Evolutionary conservation across 768 basidiomycete species (phyloP).

Genomic region (Tricholoma flavovirens): DNA sequence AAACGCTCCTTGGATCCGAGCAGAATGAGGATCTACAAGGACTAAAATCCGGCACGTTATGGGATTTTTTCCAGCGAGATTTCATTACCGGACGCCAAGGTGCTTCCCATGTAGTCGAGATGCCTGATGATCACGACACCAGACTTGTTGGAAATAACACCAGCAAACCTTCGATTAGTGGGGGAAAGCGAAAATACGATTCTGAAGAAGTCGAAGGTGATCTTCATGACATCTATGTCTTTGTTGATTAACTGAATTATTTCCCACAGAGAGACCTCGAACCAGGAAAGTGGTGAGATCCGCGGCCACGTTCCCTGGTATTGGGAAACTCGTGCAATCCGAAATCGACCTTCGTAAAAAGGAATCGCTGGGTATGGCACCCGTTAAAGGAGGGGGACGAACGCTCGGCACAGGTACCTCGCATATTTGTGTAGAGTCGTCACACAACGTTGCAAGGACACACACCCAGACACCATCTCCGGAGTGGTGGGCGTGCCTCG

Average conservation of each 20-base stretch:
- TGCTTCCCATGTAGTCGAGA: constrained; percentile 4
- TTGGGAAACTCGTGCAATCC: constrained; percentile 33
- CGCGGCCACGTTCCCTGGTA: constrained; percentile 13
- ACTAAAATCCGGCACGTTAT: constrained; percentile 33
- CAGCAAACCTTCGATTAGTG: background rate
- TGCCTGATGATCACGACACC: constrained; percentile 12
- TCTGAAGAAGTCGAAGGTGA: constrained; percentile 4
- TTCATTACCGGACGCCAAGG: constrained; percentile 36
- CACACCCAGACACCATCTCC: background rate
- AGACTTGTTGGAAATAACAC: background rate
- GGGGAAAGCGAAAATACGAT: constrained; percentile 10
- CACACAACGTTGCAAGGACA: constrained; percentile 2
- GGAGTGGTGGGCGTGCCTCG: constrained; percentile 44
- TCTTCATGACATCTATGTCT: background rate
- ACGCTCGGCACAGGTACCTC: constrained; percentile 15
- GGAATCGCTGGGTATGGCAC: constrained; percentile 38
- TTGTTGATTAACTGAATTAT: background rate
- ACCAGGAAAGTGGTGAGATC: background rate
- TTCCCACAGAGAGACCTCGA: background rate
- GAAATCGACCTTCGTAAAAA: constrained; percentile 42
- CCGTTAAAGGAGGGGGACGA: constrained; percentile 21
- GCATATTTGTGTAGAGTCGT: constrained; percentile 3
- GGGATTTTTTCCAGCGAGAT: constrained; percentile 43
- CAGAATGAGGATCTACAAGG: constrained; percentile 36
- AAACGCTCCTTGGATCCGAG: constrained; percentile 43